Conservation (phyloP, 1,284 basidiomycete species). For the Ustilago tritici region DNA sequence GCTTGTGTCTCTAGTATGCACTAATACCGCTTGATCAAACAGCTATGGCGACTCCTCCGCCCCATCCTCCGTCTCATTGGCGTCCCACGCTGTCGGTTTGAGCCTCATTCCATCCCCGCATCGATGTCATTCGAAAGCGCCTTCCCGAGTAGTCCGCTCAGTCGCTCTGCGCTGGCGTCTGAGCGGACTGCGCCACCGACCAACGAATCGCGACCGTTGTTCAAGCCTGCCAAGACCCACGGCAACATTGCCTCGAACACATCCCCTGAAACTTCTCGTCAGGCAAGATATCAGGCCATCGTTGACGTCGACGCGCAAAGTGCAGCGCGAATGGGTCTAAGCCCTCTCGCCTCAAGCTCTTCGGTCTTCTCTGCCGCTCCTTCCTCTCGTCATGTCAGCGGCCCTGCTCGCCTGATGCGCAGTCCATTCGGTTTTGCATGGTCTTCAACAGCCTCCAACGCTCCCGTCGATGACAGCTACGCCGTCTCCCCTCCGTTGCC, state of each 20-base stretch:
- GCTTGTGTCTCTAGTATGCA: neutral
- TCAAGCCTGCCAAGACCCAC: constrained; percentile 2
- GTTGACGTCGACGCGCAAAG: neutral
- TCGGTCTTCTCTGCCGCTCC: constrained; percentile 2
- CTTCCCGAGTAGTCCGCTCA: constrained; percentile 52
- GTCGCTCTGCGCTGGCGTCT: constrained; percentile 33
- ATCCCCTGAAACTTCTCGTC: neutral
- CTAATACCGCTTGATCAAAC: neutral
- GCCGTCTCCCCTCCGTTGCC: constrained; percentile 27
- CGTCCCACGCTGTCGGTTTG: neutral
- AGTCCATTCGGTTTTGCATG: constrained; percentile 19
- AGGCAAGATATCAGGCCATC: neutral
- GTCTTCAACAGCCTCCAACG: constrained; percentile 9
- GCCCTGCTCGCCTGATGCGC: constrained; percentile 32
- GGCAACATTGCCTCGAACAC: constrained; percentile 2
- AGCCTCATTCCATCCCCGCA: neutral
- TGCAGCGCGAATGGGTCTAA: neutral
- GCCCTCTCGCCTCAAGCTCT: neutral
- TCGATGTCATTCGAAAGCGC: constrained; percentile 40
- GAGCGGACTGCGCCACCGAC: neutral
- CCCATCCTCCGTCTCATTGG: neutral
- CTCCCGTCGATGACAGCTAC: constrained; percentile 6
- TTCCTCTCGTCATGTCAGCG: constrained; percentile 35
- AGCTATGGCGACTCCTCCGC: constrained; percentile 1
- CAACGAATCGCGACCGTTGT: neutral